phyloP scores from a whole-genome alignment of 345 rosid species.

The Salix viminalis region DNA sequence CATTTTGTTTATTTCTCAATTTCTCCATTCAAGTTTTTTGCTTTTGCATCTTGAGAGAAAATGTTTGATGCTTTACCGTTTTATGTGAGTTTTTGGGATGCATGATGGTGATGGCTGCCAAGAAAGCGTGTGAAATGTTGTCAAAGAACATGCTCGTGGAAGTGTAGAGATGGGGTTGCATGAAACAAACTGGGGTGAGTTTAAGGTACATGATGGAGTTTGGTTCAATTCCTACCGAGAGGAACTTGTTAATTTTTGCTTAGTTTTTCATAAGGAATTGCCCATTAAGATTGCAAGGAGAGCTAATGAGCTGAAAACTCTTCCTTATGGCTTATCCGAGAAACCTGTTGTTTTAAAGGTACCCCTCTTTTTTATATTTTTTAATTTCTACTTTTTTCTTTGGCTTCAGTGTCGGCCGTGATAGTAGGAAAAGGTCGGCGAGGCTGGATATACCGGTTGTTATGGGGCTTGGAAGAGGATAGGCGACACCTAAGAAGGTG shows the following conservation, averaged over 20 bases:
- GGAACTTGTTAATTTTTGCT: constrained; percentile 66
- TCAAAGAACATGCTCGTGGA: constrained; percentile 69
- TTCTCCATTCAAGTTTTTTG: no score
- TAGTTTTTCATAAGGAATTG: constrained; percentile 84
- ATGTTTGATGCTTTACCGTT: not conserved
- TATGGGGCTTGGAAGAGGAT: constrained; percentile 31
- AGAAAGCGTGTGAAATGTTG: constrained; percentile 48
- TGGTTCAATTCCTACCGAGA: constrained; percentile 51
- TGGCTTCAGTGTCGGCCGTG: constrained; percentile 23
- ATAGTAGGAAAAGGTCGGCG: constrained; percentile 68
- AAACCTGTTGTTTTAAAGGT: constrained; percentile 84
- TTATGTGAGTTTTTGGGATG: not conserved
- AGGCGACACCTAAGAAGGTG: constrained; percentile 29
- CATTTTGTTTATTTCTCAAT: not conserved
- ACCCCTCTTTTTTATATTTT: not conserved
- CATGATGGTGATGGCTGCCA: constrained; percentile 56
- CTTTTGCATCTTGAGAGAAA: not conserved
- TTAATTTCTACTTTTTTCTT: constrained; percentile 8
- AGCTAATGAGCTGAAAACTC: constrained; percentile 69
- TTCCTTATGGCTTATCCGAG: constrained; percentile 75
- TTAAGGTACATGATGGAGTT: constrained; percentile 94
- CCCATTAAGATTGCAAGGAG: constrained; percentile 79
- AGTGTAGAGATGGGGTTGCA: constrained; percentile 72
- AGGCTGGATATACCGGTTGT: constrained; percentile 57
- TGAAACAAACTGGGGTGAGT: constrained; percentile 91